Base-by-base conservation (phyloP, 345 rosid genomes). In the Brassica incana region DNA sequence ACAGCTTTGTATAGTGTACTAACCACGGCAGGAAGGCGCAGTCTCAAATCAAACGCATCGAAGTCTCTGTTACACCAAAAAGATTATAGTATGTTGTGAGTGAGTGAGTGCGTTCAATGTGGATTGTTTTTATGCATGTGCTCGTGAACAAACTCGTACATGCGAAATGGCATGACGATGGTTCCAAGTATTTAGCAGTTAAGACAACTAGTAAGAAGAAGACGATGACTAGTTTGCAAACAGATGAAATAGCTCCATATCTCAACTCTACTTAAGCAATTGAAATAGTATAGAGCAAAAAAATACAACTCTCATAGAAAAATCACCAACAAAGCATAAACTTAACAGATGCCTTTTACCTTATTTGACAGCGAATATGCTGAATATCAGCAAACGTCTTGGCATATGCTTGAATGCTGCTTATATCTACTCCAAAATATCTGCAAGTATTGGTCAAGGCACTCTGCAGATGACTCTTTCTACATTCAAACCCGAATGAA, bases 401-500 rank as follows among this genome's bases (percentile, higher is more conserved):
- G 5, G 94, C 90, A 90, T 92, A 85, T 50, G 87, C 91, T 81
- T 14, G 92, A 68, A 95, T 95, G 68, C 94, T 90, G 66, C 65
- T 76, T 66, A 95, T 92, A 84, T 95, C 97, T 69, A 95, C 97
- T 62, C 94, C 94, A 82, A 95, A 95, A 84, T 91, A 95, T 84
- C 99, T 95, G 83, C 30, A 83, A 73, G 11, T 54, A 69, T 12
- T 67, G 33, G 89, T 90, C 50, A 95, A 85, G 90, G 87, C 64
- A 76, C 35, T 71, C 1, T 43, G 48, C 50, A 77, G 25, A 32
- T 38, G 62, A 77, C 29, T 68, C 69, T 81, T 67, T 11, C 0
- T 11, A 33, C 1, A 50, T 33, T 29, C 4, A 40, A 52, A 66
- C 11, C 16, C 0, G 0, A 65, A 71, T 16, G 11, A 66, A 43